phyloP scores from a whole-genome alignment of 305 asterid species.

The Ruellia speciosa region DNA sequence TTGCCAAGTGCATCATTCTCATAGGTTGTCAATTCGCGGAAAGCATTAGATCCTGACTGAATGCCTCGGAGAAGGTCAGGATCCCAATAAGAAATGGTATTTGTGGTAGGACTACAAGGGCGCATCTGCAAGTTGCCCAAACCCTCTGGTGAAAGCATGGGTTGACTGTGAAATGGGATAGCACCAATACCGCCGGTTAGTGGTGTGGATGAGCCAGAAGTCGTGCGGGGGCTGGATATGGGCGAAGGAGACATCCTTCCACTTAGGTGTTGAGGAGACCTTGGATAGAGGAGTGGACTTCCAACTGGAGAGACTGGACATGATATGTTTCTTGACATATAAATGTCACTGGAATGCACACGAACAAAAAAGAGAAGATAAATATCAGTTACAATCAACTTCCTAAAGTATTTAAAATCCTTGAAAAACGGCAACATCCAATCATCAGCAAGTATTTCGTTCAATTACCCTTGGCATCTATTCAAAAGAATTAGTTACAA shows the following conservation, averaged over 20 bases:
- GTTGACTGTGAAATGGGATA: slow-evolving; percentile 53
- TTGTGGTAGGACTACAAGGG: slow-evolving; percentile 30
- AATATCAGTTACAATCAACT: too few relatives aligned
- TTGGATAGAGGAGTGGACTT: slow-evolving; percentile 68
- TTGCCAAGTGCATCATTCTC: slow-evolving; percentile 48
- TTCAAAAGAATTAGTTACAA: neutral
- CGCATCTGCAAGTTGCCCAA: slow-evolving; percentile 34
- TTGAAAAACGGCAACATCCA: too few relatives aligned
- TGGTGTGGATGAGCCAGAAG: slow-evolving; percentile 79
- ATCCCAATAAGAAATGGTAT: slow-evolving; percentile 53
- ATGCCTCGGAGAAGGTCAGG: slow-evolving; percentile 55
- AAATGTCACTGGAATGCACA: slow-evolving; percentile 47
- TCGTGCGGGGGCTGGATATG: slow-evolving; percentile 73
- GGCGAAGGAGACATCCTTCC: slow-evolving; percentile 88
- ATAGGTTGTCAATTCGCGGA: slow-evolving; percentile 42
- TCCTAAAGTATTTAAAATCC: too few relatives aligned
- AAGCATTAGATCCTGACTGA: slow-evolving; percentile 50
- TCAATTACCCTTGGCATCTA: neutral
- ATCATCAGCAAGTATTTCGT: too few relatives aligned
- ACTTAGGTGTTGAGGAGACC: slow-evolving; percentile 70
- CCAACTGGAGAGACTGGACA: slow-evolving; percentile 87
- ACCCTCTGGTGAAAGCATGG: slow-evolving; percentile 46
- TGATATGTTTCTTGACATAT: slow-evolving; percentile 60
- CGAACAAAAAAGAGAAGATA: neutral
- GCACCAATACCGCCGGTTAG: slow-evolving; percentile 62